Evolutionary conservation across 1,284 basidiomycete genomes (phyloP), one percentile per base, ranked within the genome.

Genomic region (Chondrostereum purpureum): DNA sequence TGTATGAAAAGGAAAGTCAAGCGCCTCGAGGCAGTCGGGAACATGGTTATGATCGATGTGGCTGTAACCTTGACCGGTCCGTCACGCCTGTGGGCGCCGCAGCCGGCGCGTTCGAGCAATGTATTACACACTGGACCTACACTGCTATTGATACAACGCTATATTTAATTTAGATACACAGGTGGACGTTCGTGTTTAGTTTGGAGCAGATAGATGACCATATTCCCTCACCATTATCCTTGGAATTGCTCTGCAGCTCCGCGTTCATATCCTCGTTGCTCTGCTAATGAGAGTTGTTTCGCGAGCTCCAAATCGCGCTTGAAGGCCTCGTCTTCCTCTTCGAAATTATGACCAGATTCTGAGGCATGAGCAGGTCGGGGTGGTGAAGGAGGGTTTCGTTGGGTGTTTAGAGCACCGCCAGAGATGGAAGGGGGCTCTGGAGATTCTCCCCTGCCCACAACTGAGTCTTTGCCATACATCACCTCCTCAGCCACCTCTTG

Each of bases 281-380:
- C 67, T 22, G 57, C 60, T 34, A 68, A 50, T 6, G 68, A 69
- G 23, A 66, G 50, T 50, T 65, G 50, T 44, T 57, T 66, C 3
- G 69, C 68, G 45, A 58, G 44, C 43, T 66, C 63, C 33, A 69
- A 43, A 27, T 70, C 65, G 18, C 58, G 56, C 42, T 60, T 50
- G 46, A 66, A 69, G 5, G 49, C 45, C 4, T 55, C 60, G n/a
- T 67, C 63, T 5, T 38, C 42, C 3, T 46, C 40, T 38, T 40
- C 33, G 5, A 19, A 17, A 14, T 12, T 14, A 8, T 12, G 36
- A 19, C 13, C 16, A 8, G 36, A 19, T 8, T 8, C 17, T 8
- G 8, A 17, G 10, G 36, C 13, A 8, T 12, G 10, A 19, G 13
- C 10, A 8, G 10, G 6, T 10, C 10, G 6, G 10, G 36, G 36